Percentiles rank a stretch among this genome's conserved stretches.
Evolutionary conservation across 192 early-diverging fungal species (phyloP).

Genomic region (Backusella luteola): DNA sequence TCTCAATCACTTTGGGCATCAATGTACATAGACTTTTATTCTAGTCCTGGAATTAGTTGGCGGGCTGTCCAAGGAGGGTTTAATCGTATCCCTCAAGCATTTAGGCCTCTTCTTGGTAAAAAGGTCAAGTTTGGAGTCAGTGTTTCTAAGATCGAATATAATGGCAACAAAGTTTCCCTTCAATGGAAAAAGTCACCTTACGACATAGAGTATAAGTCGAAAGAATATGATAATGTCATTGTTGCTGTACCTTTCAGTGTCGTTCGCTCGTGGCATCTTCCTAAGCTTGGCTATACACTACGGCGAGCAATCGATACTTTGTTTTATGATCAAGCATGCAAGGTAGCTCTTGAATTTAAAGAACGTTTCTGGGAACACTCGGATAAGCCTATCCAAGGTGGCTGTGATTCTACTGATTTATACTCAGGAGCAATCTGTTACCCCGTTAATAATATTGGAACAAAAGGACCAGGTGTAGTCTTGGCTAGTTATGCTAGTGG

Average conservation of each 20-base stretch:
- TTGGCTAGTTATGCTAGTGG: constrained; percentile 31
- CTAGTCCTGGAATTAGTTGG: constrained; percentile 10
- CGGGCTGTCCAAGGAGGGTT: constrained; percentile 29
- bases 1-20: not conserved
- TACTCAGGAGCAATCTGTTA: constrained; percentile 7
- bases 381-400: constrained; percentile 29
- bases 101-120: constrained; percentile 15
- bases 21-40: constrained; percentile 14
- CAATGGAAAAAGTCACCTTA: constrained; percentile 18
- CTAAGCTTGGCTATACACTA: constrained; percentile 13
- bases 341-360: constrained; percentile 26
- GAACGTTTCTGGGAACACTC: constrained; percentile 34
- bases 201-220: not conserved
- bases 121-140: constrained; percentile 17
- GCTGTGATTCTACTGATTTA: constrained; percentile 26
- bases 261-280: constrained; percentile 36
- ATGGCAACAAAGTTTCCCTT: constrained; percentile 20
- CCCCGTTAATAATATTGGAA: constrained; percentile 22
- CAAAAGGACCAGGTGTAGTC: constrained; percentile 11
- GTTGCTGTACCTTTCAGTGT: constrained; percentile 27
- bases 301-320: constrained; percentile 19
- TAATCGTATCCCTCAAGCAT: constrained; percentile 32
- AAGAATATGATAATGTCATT: constrained; percentile 31
- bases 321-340: constrained; percentile 12
- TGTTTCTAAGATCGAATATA: constrained; percentile 21